Evolutionary conservation across 208 protist species (phyloP).

Genomic region (Leishmania guyanensis): DNA sequence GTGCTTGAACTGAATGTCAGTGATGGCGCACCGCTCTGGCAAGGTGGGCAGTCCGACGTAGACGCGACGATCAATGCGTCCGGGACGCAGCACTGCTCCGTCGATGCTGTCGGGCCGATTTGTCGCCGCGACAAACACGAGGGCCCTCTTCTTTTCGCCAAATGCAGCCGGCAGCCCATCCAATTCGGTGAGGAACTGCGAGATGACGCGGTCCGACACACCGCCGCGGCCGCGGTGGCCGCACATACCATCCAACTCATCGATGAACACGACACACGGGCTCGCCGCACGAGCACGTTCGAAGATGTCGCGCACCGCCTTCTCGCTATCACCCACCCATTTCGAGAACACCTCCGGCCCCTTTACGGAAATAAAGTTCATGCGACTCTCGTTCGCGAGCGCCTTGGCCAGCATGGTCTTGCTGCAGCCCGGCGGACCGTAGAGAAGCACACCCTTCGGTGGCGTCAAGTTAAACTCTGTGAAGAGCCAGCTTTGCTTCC

Average conservation of each 20-base stretch:
- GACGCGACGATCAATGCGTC: slow-evolving; percentile 91
- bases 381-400: slow-evolving; percentile 95
- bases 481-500: slow-evolving; percentile 91
- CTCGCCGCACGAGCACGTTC: slow-evolving; percentile 39
- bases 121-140: slow-evolving; percentile 95
- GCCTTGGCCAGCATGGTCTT: slow-evolving; percentile 99
- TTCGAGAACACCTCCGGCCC: slow-evolving; percentile 98
- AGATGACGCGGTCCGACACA: slow-evolving; percentile 98
- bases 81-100: slow-evolving; percentile 90
- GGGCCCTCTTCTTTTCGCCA: slow-evolving; percentile 69
- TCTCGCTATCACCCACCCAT: slow-evolving; percentile 99
- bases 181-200: slow-evolving; percentile 95
- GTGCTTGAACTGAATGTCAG: slow-evolving; percentile 73
- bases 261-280: slow-evolving; percentile 98
- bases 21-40: slow-evolving; percentile 82
- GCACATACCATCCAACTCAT: slow-evolving; percentile 99
- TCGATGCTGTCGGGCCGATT: slow-evolving; percentile 93
- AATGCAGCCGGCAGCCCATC: slow-evolving; percentile 81
- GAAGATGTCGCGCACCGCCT: slow-evolving; percentile 99
- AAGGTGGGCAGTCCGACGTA: slow-evolving; percentile 91
- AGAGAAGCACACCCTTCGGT: slow-evolving; percentile 95
- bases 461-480: slow-evolving; percentile 91
- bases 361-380: slow-evolving; percentile 92
- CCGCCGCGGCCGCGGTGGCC: slow-evolving; percentile 83
- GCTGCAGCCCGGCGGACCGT: slow-evolving; percentile 98